Conservation (phyloP, 139 green algal species). For the Klebsormidium nitens region DNA sequence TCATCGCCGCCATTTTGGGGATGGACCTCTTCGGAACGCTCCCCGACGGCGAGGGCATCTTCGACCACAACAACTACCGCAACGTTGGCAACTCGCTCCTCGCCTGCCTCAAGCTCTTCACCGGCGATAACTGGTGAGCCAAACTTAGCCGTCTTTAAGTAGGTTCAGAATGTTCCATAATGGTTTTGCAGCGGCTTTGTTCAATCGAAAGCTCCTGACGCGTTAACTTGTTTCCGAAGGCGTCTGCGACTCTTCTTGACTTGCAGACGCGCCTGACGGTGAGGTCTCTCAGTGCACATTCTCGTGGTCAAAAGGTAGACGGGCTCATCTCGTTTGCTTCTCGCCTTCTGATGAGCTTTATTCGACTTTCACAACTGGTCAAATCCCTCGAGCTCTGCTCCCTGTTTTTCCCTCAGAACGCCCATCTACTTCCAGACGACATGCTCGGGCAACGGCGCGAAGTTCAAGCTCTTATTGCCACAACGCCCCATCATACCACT, state of each 20-base stretch:
- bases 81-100: constrained; percentile 54
- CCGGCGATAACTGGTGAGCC: constrained; percentile 59
- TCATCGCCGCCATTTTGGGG: constrained; percentile 33
- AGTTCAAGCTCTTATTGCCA: too few relatives aligned
- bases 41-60: background rate
- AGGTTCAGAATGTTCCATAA: background rate
- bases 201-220: background rate
- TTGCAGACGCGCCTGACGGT: too few relatives aligned
- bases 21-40: constrained; percentile 35
- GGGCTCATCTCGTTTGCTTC: too few relatives aligned
- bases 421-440: background rate
- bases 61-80: constrained; percentile 56
- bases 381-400: background rate
- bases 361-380: background rate
- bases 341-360: too few relatives aligned
- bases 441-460: background rate
- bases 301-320: too few relatives aligned
- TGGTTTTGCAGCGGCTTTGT: too few relatives aligned
- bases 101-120: constrained; percentile 54
- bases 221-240: background rate
- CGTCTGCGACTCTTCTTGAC: too few relatives aligned
- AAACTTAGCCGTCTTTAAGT: constrained; percentile 47
- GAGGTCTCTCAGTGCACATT: too few relatives aligned
- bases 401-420: background rate
- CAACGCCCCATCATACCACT: background rate